A percentile compares a stretch with the other conserved stretches of the same genome.
Evolutionary conservation across 139 green algal genomes (phyloP).

Genomic region (Chlamydomonas asymmetrica): DNA sequence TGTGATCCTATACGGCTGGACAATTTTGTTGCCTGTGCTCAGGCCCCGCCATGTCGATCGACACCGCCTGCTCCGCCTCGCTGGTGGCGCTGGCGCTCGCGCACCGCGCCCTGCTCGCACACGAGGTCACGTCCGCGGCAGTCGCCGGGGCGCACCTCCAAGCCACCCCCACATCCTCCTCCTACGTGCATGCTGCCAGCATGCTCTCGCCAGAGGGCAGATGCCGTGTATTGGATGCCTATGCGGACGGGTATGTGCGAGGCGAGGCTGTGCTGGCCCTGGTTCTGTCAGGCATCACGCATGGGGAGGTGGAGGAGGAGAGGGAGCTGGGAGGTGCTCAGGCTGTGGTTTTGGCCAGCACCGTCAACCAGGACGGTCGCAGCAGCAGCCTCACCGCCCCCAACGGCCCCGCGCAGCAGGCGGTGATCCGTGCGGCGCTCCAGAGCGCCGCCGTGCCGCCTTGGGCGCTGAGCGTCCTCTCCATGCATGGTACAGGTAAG

Average conservation of each 20-base stretch:
- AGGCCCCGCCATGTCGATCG: constrained; percentile 52
- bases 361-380: constrained; percentile 79
- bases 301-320: too few relatives aligned
- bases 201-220: constrained; percentile 75
- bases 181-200: constrained; percentile 54
- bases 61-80: constrained; percentile 73
- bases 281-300: too few relatives aligned
- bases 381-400: constrained; percentile 84
- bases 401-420: constrained; percentile 85
- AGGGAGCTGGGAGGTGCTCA: constrained; percentile 50
- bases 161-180: constrained; percentile 39
- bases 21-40: too few relatives aligned
- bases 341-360: constrained; percentile 40
- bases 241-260: constrained; percentile 81
- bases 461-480: constrained; percentile 32
- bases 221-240: constrained; percentile 75
- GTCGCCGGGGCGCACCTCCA: constrained; percentile 60
- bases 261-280: constrained; percentile 60
- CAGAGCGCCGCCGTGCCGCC: constrained; percentile 3
- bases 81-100: constrained; percentile 60
- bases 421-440: constrained; percentile 65
- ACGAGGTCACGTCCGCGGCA: constrained; percentile 16
- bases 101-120: background rate
- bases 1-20: too few relatives aligned
- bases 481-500: constrained; percentile 55